Percentiles rank a stretch among this genome's conserved stretches.
These are phyloP conservation scores for Penicillium herquei DNA, from an alignment of 495 filamentous ascomycete species.

Conservation along the genomic window DNA sequence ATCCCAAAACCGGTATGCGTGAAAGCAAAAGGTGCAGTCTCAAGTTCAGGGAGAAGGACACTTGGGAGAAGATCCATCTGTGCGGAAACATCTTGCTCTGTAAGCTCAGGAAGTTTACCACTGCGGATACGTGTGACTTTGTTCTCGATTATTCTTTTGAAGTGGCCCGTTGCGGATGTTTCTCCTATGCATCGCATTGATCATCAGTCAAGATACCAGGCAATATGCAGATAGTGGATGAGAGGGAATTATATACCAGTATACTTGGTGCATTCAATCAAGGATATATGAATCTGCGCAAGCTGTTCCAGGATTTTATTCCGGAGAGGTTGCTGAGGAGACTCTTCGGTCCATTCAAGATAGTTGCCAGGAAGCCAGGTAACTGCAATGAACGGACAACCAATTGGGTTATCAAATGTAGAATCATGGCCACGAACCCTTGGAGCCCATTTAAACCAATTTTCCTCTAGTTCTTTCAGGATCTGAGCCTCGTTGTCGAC, in stretches of 20 bases:
- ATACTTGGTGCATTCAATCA: conserved; percentile 13
- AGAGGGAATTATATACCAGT: conserved; percentile 4
- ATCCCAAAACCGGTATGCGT: background rate
- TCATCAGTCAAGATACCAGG: background rate
- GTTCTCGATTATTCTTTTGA: conserved; percentile 8
- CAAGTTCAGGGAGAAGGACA: conserved; percentile 14
- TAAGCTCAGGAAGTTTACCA: conserved; percentile 9
- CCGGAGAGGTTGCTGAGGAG: conserved; percentile 9
- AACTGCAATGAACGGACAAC: conserved; percentile 10
- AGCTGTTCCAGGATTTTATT: conserved; percentile 12
- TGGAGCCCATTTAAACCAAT: conserved; percentile 13
- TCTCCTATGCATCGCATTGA: background rate
- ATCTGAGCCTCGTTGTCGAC: conserved; percentile 8
- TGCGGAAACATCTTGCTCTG: conserved; percentile 10
- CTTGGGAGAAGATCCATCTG: conserved; percentile 10
- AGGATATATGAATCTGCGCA: conserved; percentile 1
- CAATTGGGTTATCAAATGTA: conserved; percentile 13
- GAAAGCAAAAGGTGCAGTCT: conserved; percentile 5
- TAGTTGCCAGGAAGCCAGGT: conserved; percentile 11
- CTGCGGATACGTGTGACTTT: conserved; percentile 4
- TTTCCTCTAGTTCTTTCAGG: conserved; percentile 8
- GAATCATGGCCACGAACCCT: conserved; percentile 9
- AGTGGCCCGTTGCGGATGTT: background rate
- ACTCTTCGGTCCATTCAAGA: conserved; percentile 11
- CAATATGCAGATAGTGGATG: background rate